phyloP scores from a whole-genome alignment of 345 rosid genomes.

The Eucalyptus tenuipes region DNA sequence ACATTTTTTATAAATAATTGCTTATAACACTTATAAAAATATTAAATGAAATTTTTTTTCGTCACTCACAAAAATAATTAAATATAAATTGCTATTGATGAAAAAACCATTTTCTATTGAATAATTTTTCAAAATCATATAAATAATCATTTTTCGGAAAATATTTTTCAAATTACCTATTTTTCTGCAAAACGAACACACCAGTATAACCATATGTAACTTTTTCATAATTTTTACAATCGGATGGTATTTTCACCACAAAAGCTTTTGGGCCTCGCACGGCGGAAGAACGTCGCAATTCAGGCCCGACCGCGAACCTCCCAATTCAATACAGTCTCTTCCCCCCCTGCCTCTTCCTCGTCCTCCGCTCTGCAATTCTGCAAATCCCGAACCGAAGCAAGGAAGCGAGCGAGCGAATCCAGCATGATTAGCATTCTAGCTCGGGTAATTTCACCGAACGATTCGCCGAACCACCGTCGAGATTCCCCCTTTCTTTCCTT shows the following conservation, averaged over 20 bases:
- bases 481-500: not conserved
- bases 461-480: not conserved
- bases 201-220: not conserved
- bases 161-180: too few species aligned
- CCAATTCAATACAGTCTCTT: not conserved
- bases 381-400: not conserved
- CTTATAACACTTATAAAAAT: fast-evolving
- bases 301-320: not conserved
- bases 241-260: not conserved
- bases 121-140: not conserved
- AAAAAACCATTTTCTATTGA: not conserved
- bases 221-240: not conserved
- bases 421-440: conserved; percentile 62
- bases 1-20: too few species aligned
- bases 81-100: not conserved
- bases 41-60: fast-evolving
- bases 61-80: fast-evolving
- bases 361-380: not conserved
- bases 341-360: not conserved
- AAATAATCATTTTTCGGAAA: too few species aligned
- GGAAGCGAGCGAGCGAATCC: not conserved
- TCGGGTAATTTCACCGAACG: conserved; percentile 16
- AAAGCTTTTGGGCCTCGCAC: not conserved
- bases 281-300: not conserved
- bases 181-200: too few species aligned